Base-by-base conservation (phyloP, 768 basidiomycete species). In the Tubosaeta sp. region DNA sequence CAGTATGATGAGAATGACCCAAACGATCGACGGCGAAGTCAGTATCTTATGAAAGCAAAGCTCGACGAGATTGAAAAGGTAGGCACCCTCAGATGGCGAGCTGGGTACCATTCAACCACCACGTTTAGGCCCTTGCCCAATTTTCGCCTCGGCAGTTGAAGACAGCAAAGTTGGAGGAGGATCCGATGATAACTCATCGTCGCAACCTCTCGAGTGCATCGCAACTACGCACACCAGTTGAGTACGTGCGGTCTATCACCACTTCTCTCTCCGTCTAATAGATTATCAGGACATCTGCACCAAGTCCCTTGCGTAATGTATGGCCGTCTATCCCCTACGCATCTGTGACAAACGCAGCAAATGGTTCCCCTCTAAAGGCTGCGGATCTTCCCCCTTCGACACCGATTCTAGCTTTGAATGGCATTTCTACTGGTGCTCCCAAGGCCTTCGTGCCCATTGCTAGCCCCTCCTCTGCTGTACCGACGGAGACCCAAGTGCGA, bases 11-110 rank as follows among this genome's bases (percentile, higher is more conserved):
- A 81, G 40, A 72, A 81, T 57, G 88, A 89, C 59, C 84, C 85
- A 39, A 75, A 88, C 60, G 88, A 89, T 67, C 78, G 80, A 52
- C 77, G 87, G 36, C 79, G 78, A 61, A 90, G 87, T 64, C 89
- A 90, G 58, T 77, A 82, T 56, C 68, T 85, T 38, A 81, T 91
- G 82, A 82, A 76, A 57, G 82, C 83, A 16, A 79, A 86, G 63
- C 70, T 92, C 21, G 90, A 92, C 62, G 85, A 86, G 66, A 86
- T 92, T 42, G 89, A 92, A 63, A 78, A 77, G 75, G 87, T 77
- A 27, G 58, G 74, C 53, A 7, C 59, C 59, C 45, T 46, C 22
- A 36, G 57, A 18, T 35, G 44, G 8, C 21, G 24, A 34, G 35
- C 38, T 41, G 52, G 9, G 36, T 31, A 19, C 31, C 30, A 43